phyloP scores from a whole-genome alignment of 805 yeast species.

The Lipomyces starkeyi region DNA sequence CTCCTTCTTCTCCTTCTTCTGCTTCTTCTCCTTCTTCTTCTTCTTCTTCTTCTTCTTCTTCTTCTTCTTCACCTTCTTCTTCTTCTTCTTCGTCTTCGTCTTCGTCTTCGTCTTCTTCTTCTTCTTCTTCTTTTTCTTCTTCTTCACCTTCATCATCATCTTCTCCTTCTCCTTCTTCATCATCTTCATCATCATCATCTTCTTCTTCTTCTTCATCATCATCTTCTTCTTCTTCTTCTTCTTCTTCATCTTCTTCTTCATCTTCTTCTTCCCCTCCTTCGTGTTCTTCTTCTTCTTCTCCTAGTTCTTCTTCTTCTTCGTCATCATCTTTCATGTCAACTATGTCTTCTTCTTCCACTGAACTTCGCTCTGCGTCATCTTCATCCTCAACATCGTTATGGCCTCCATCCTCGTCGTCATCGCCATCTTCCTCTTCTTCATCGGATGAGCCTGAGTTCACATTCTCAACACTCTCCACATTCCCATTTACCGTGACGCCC shows the following conservation, averaged over 20 bases:
- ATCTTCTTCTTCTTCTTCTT: no score
- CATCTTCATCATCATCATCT: constrained; percentile 5
- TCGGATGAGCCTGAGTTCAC: background rate
- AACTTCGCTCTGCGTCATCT: no score
- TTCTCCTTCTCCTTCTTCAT: constrained; percentile 1
- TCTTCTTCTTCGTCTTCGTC: no score
- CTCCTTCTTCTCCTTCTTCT: background rate
- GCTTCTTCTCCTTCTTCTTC: constrained; percentile 26
- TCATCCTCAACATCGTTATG: constrained; percentile 32
- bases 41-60: constrained; percentile 16
- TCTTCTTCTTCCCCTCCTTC: no score
- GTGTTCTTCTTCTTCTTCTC: no score
- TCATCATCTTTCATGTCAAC: background rate
- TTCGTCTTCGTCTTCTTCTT: no score
- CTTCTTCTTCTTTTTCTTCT: background rate
- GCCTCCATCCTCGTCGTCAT: no score
- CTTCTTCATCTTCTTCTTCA: no score
- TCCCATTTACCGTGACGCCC: background rate
- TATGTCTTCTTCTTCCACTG: no score
- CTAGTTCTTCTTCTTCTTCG: no score
- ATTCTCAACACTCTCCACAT: background rate
- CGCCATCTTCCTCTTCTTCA: background rate
- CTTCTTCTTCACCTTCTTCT: no score
- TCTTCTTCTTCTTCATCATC: no score
- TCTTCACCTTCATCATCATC: constrained; percentile 14